phyloP scores from a whole-genome alignment of 1,284 basidiomycete genomes.

The Cryptococcus deneoformans region DNA sequence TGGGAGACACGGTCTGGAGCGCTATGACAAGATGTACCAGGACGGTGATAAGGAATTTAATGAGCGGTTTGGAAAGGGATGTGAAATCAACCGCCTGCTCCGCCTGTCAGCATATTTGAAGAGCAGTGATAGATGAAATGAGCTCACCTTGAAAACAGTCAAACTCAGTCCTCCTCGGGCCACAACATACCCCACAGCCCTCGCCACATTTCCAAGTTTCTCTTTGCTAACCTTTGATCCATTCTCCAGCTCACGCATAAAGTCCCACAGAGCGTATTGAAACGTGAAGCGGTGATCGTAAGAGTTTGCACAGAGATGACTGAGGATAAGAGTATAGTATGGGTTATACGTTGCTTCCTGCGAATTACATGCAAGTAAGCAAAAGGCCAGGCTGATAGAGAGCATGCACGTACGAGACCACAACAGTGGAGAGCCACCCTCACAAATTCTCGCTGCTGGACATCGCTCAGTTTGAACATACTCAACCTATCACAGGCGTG shows the following conservation, averaged over 20 bases:
- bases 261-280: conserved; percentile 97
- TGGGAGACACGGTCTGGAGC: conserved; percentile 68
- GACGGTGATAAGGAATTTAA: conserved; percentile 65
- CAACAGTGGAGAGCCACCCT: conserved; percentile 91
- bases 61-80: conserved; percentile 61
- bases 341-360: conserved; percentile 93
- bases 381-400: not conserved
- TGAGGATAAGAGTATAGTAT: conserved; percentile 85
- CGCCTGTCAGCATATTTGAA: not conserved
- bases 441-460: conserved; percentile 92
- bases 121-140: not conserved
- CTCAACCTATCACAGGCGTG: conserved; percentile 86
- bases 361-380: not conserved
- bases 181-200: conserved; percentile 79
- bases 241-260: conserved; percentile 71
- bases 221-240: conserved; percentile 35
- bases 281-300: conserved; percentile 82
- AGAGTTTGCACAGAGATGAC: conserved; percentile 56
- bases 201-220: conserved; percentile 56
- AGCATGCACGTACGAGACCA: conserved; percentile 65
- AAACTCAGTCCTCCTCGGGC: conserved; percentile 70
- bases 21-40: conserved; percentile 66
- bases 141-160: conserved; percentile 72
- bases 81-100: conserved; percentile 85
- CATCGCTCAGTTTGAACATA: conserved; percentile 77